These are phyloP conservation scores for Diutina ranongensis DNA, from an alignment of 1,139 yeast species.

Conservation along the genomic window DNA sequence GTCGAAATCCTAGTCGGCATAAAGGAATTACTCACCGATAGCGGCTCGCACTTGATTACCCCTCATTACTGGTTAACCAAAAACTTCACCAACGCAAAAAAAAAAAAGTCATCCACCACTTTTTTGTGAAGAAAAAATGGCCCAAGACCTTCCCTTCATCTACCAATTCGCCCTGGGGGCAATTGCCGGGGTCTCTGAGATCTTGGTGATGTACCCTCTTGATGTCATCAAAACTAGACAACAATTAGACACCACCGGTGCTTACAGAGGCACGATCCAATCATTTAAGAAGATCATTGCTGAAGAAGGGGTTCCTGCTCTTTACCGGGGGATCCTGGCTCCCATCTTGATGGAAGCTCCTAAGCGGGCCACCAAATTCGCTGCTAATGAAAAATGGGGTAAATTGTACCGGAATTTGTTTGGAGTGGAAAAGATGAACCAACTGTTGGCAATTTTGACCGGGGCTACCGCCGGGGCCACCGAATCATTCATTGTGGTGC, in stretches of 20 bases:
- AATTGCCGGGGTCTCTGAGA: constrained; percentile 95
- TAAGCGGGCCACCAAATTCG: constrained; percentile 93
- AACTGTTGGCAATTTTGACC: constrained; percentile 75
- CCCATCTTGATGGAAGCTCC: constrained; percentile 99
- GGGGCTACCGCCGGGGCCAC: constrained; percentile 99
- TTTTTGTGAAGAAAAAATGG: too few species aligned
- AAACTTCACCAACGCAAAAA: not conserved
- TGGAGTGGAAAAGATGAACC: constrained; percentile 62
- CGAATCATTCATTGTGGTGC: constrained; percentile 93
- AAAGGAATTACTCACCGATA: not conserved
- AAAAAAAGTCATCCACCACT: not conserved
- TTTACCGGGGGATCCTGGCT: constrained; percentile 89
- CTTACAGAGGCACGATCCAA: constrained; percentile 74
- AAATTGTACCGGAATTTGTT: constrained; percentile 65
- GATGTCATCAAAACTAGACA: constrained; percentile 98
- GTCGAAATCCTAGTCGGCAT: not conserved
- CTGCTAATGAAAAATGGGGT: constrained; percentile 97
- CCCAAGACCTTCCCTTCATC: constrained; percentile 48
- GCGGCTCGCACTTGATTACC: constrained; percentile 1
- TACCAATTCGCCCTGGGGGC: constrained; percentile 95
- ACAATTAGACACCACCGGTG: constrained; percentile 65
- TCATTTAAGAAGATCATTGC: constrained; percentile 73
- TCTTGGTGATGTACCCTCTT: constrained; percentile 93
- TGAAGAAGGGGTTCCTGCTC: constrained; percentile 73
- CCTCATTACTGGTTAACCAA: not conserved